phyloP scores from a whole-genome alignment of 2,329 filamentous ascomycete genomes.

The Colletotrichum navitas region DNA sequence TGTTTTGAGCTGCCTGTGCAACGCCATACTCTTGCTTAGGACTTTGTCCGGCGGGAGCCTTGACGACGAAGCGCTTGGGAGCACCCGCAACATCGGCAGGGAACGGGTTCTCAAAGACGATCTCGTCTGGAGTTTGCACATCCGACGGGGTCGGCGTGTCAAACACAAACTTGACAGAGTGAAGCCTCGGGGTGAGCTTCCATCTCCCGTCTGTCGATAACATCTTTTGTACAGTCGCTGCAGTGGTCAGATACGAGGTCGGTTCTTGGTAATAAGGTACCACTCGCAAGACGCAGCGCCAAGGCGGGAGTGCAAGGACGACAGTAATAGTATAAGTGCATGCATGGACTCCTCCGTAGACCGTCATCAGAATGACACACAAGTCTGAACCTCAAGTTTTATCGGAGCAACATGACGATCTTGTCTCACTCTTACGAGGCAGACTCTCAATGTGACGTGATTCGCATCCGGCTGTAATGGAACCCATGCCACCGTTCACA shows the following conservation, averaged over 20 bases:
- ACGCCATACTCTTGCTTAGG: neutral
- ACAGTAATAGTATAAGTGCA: slow-evolving; percentile 1
- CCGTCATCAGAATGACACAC: neutral
- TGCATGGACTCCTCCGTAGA: neutral
- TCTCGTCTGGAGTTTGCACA: slow-evolving; percentile 10
- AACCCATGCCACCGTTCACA: neutral
- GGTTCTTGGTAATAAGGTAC: no score
- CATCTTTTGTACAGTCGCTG: neutral
- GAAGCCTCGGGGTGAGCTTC: slow-evolving; percentile 26
- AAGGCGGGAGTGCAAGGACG: neutral
- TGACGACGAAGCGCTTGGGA: slow-evolving; percentile 25
- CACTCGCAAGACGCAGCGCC: neutral
- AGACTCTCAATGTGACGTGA: neutral
- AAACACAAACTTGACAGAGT: slow-evolving; percentile 37
- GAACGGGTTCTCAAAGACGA: slow-evolving; percentile 34
- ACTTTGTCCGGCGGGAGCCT: neutral
- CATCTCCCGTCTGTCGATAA: slow-evolving; percentile 14
- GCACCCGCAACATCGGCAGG: slow-evolving; percentile 2
- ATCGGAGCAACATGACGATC: neutral
- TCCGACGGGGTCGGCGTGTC: slow-evolving; percentile 6
- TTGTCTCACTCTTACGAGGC: neutral
- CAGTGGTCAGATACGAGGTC: neutral
- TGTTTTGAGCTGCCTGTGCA: neutral
- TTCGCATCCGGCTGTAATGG: neutral
- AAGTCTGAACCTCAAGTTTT: neutral